Evolutionary conservation across 2,329 filamentous ascomycete genomes (phyloP).

Genomic region (Annulohypoxylon truncatum): DNA sequence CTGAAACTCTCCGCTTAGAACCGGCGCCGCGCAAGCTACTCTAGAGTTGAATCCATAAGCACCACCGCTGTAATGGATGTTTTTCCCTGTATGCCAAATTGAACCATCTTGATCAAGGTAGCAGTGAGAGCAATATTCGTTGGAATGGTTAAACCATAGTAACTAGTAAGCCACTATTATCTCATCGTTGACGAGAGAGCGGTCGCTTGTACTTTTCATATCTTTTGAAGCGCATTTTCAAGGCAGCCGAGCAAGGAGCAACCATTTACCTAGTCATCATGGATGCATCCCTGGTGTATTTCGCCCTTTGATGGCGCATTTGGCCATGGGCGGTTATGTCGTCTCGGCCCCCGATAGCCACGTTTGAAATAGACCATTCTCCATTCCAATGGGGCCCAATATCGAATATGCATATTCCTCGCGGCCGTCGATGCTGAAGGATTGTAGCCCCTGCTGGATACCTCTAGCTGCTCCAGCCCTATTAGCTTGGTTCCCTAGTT

Average conservation of each 20-base stretch:
- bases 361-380: background rate
- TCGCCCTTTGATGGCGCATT: background rate
- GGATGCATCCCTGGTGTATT: conserved; percentile 26
- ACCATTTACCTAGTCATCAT: conserved; percentile 33
- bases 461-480: background rate
- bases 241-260: background rate
- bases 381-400: background rate
- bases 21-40: background rate
- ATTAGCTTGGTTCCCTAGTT: too few species aligned
- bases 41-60: background rate
- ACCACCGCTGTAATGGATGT: background rate
- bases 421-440: conserved; percentile 1
- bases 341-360: background rate
- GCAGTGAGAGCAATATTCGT: background rate
- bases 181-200: background rate
- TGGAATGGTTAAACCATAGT: background rate
- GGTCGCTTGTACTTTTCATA: background rate
- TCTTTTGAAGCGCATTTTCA: background rate
- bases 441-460: background rate
- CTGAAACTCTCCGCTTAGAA: background rate
- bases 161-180: too few species aligned
- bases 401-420: background rate
- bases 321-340: background rate
- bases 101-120: background rate
- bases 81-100: background rate